Evolutionary conservation across 768 basidiomycete genomes (phyloP).

Genomic region (Pleurotus cornucopiae): DNA sequence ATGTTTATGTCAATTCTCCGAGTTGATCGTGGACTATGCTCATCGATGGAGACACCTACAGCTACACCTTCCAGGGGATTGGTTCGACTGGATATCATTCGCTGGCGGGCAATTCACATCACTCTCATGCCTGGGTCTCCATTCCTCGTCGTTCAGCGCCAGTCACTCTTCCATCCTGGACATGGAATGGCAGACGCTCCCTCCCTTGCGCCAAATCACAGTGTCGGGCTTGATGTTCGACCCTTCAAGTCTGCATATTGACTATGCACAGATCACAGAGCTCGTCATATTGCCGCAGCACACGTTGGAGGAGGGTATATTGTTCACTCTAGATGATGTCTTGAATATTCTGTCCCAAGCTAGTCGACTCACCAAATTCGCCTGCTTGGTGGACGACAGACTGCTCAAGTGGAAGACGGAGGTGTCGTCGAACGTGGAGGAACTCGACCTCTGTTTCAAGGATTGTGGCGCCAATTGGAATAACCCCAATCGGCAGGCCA

Average conservation of each 20-base stretch:
- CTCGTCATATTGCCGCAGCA: background rate
- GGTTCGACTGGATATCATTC: background rate
- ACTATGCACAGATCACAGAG: conserved; percentile 5
- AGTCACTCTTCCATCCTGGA: background rate
- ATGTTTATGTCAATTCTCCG: background rate
- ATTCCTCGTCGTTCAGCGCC: background rate
- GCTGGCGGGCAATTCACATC: background rate
- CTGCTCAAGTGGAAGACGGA: background rate
- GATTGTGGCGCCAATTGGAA: background rate
- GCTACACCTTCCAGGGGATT: background rate
- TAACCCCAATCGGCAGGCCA: background rate
- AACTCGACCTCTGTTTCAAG: background rate
- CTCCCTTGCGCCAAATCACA: background rate
- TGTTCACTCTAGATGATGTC: conserved; percentile 3
- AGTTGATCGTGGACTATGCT: background rate
- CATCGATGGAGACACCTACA: background rate
- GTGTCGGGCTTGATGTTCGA: background rate
- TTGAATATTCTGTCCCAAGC: background rate
- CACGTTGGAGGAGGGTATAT: background rate
- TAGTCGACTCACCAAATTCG: background rate
- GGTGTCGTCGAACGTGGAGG: background rate
- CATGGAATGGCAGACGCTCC: background rate
- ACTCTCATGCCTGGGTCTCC: background rate
- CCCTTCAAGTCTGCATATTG: background rate
- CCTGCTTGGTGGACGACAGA: conserved; percentile 3